A percentile compares a stretch with the other conserved stretches of the same genome.
Evolutionary conservation across 2,329 filamentous ascomycete species (phyloP).

Genomic region (Aulographum hederae): DNA sequence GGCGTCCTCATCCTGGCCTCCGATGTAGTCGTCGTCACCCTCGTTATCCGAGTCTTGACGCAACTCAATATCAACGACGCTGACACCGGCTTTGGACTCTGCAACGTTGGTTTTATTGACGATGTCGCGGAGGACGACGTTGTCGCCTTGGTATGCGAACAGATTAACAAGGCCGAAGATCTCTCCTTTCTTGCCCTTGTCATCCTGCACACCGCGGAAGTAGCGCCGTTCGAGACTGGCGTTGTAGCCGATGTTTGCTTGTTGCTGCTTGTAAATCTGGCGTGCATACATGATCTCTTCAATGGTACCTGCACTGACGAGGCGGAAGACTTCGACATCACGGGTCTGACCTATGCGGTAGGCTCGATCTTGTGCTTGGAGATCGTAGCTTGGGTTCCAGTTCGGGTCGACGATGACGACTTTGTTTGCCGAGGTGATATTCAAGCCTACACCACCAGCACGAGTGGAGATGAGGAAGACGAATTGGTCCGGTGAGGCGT

Average conservation of each 20-base stretch:
- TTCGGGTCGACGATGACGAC: conserved; percentile 94
- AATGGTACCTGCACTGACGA: conserved; percentile 80
- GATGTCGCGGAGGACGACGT: conserved; percentile 76
- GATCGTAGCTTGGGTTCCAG: conserved; percentile 89
- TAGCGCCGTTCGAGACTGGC: conserved; percentile 85
- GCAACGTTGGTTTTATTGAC: conserved; percentile 97
- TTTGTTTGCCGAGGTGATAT: conserved; percentile 95
- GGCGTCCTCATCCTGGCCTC: conserved; percentile 38
- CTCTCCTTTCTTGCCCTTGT: conserved; percentile 68
- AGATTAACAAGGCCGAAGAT: conserved; percentile 84
- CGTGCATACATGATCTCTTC: conserved; percentile 95
- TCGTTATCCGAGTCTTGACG: conserved; percentile 36
- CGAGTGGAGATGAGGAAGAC: conserved; percentile 92
- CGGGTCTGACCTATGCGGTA: conserved; percentile 88
- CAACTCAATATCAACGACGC: conserved; percentile 59
- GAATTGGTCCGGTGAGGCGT: conserved; percentile 70
- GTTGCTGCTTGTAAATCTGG: conserved; percentile 97
- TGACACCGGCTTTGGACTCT: conserved; percentile 72
- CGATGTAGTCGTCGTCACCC: conserved; percentile 12
- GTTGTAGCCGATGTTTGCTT: conserved; percentile 93
- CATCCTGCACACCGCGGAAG: conserved; percentile 84
- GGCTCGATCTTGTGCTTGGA: conserved; percentile 90
- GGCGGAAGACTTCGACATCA: conserved; percentile 87
- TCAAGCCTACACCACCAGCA: conserved; percentile 82
- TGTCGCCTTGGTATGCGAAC: conserved; percentile 63